Conservation (phyloP, 129 eudicot species). For the Escallonia rubra region DNA sequence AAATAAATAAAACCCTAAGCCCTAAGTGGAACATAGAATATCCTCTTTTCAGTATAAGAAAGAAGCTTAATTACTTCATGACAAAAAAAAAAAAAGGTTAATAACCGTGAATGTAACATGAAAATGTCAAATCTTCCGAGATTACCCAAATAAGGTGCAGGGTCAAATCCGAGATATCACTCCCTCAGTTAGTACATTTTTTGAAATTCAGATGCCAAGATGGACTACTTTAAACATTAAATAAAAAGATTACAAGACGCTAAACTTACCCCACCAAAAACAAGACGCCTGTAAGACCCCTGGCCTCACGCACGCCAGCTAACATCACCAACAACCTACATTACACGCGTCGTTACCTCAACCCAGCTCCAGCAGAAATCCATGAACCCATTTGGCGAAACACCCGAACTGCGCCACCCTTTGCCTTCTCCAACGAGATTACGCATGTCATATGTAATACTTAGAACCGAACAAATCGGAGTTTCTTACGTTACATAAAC, state of each 20-base stretch:
- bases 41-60: no score
- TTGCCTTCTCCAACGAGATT: slow-evolving; percentile 18
- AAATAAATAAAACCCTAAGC: no score
- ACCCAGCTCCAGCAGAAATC: slow-evolving; percentile 1
- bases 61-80: no score
- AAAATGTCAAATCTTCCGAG: no score
- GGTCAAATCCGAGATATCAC: no score
- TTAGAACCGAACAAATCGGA: no score
- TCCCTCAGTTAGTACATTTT: not conserved
- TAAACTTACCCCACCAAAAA: not conserved
- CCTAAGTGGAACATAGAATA: no score
- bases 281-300: not conserved
- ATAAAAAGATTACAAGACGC: no score
- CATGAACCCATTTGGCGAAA: not conserved
- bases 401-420: not conserved
- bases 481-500: no score
- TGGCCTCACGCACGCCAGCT: not conserved
- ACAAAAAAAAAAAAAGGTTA: no score
- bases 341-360: slow-evolving; percentile 14
- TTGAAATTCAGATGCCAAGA: not conserved
- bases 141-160: no score
- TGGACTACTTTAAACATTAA: not conserved
- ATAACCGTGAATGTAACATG: no score
- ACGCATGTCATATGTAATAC: not conserved
- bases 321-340: not conserved